phyloP scores from a whole-genome alignment of 495 filamentous ascomycete genomes.

The Friedmanniomyces simplex region DNA sequence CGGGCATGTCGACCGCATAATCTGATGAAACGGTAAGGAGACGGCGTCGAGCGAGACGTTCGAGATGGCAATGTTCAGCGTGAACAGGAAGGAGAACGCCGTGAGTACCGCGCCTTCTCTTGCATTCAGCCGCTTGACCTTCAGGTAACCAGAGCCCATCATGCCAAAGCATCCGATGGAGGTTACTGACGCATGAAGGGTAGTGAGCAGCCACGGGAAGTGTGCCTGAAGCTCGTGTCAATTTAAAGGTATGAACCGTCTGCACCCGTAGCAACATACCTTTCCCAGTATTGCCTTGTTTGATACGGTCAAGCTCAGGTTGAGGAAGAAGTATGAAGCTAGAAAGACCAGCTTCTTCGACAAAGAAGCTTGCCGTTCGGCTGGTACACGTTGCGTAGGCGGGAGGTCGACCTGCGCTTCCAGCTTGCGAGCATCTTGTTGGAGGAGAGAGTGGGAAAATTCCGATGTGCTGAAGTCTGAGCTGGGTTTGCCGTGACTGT shows the following conservation, averaged over 20 bases:
- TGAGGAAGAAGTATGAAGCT: constrained; percentile 41
- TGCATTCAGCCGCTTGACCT: constrained; percentile 35
- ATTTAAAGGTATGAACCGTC: no score
- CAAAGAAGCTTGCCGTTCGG: constrained; percentile 23
- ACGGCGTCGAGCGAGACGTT: constrained; percentile 47
- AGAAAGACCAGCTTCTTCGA: constrained; percentile 34
- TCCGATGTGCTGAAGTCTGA: background rate
- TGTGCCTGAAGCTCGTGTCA: no score
- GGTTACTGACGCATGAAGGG: constrained; percentile 41
- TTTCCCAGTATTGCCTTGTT: constrained; percentile 46
- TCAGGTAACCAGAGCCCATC: constrained; percentile 37
- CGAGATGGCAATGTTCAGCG: constrained; percentile 49
- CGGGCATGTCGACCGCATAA: constrained; percentile 46
- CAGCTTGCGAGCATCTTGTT: no score
- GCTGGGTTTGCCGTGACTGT: background rate
- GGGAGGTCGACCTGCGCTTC: background rate
- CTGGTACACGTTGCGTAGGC: background rate
- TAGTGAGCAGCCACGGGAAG: constrained; percentile 48
- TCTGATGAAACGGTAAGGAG: constrained; percentile 50
- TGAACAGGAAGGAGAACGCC: constrained; percentile 47
- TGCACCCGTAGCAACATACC: no score
- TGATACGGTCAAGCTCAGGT: constrained; percentile 43
- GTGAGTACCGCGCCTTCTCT: constrained; percentile 39
- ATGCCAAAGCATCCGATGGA: constrained; percentile 42
- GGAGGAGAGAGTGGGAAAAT: no score